phyloP scores from a whole-genome alignment of 1,139 yeast genomes.

The Yamadazyma buinensis region DNA sequence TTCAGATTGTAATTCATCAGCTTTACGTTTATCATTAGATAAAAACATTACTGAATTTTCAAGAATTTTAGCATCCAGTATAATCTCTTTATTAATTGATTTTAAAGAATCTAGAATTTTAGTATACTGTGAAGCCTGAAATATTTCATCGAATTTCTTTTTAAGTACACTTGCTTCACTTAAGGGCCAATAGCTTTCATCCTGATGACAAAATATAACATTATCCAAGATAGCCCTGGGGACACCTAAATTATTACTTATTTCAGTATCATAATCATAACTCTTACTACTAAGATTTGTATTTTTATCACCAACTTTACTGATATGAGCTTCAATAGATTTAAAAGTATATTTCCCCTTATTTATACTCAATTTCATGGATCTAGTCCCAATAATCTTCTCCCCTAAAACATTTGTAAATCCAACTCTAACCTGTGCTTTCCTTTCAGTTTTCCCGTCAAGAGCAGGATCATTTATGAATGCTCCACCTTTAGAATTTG shows the following conservation, averaged over 20 bases:
- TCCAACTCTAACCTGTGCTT: slow-evolving; percentile 88
- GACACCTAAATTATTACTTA: slow-evolving; percentile 83
- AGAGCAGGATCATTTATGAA: slow-evolving; percentile 92
- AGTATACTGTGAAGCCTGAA: slow-evolving; percentile 91
- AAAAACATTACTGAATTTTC: slow-evolving; percentile 78
- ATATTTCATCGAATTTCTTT: slow-evolving; percentile 92
- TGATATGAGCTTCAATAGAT: slow-evolving; percentile 85
- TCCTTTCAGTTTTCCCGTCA: slow-evolving; percentile 69
- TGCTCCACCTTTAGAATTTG: slow-evolving; percentile 94
- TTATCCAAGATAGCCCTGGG: slow-evolving; percentile 84
- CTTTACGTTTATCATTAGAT: slow-evolving; percentile 68
- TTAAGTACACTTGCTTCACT: slow-evolving; percentile 87
- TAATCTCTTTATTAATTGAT: slow-evolving; percentile 70
- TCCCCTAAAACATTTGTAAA: slow-evolving; percentile 71
- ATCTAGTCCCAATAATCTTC: slow-evolving; percentile 81
- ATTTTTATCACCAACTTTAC: slow-evolving; percentile 66
- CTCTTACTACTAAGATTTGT: slow-evolving; percentile 78
- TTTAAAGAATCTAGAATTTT: slow-evolving; percentile 84
- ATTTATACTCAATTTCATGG: slow-evolving; percentile 71
- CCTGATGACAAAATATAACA: slow-evolving; percentile 97
- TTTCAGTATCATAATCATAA: slow-evolving; percentile 77
- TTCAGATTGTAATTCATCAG: slow-evolving; percentile 51
- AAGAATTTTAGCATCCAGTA: slow-evolving; percentile 67
- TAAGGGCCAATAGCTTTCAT: slow-evolving; percentile 94
- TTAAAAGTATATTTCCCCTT: slow-evolving; percentile 63